A percentile compares a stretch with the other conserved stretches of the same genome.
Conservation (phyloP, 2,329 filamentous ascomycete species). For the Dothistroma pini region DNA sequence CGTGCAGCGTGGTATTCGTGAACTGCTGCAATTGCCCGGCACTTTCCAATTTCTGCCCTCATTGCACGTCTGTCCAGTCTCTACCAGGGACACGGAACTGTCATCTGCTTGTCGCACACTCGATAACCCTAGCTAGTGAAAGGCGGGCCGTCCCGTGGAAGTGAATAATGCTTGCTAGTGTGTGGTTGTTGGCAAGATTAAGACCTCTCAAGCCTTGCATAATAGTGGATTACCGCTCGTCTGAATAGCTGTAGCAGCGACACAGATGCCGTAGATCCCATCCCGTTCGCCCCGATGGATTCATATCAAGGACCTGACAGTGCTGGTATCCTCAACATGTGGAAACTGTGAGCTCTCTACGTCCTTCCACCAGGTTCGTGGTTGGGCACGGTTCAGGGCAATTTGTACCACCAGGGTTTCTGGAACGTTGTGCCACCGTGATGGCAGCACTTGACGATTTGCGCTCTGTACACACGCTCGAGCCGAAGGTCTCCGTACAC, state of each 20-base stretch:
- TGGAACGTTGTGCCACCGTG: neutral
- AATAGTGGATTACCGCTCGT: neutral
- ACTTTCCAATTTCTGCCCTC: neutral
- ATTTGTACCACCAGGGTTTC: neutral
- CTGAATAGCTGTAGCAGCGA: neutral
- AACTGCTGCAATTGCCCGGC: neutral
- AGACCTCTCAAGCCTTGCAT: neutral
- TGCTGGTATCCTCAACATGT: neutral
- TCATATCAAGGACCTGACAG: neutral
- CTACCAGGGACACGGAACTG: neutral
- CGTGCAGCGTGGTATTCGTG: neutral
- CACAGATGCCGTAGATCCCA: neutral
- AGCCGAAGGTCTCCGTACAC: neutral
- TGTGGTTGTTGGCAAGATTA: neutral
- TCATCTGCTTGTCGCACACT: neutral
- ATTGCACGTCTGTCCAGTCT: neutral
- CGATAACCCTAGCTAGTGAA: neutral
- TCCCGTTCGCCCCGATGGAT: neutral
- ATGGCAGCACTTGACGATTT: neutral
- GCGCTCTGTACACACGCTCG: neutral
- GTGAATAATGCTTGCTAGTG: neutral
- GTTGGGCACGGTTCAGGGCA: neutral
- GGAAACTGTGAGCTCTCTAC: too few species aligned
- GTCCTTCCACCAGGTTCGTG: neutral
- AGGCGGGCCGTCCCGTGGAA: neutral